Percentiles rank a stretch among this genome's conserved stretches.
Conservation (phyloP, 108 stramenopile genomes). For the Skeletonema marinoi region DNA sequence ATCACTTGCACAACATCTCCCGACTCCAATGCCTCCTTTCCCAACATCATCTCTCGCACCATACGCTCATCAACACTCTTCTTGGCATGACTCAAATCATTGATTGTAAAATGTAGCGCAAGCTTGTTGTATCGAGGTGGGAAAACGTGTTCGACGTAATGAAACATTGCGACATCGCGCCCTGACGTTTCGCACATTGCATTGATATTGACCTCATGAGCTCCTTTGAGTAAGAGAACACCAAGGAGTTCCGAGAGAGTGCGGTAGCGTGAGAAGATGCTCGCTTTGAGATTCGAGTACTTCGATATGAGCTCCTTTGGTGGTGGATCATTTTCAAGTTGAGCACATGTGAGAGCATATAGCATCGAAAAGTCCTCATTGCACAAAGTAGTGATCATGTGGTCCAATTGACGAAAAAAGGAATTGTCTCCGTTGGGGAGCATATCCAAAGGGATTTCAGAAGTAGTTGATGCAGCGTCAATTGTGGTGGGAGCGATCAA, state of each 20-base stretch:
- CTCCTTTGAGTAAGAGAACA: slow-evolving; percentile 62
- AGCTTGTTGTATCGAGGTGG: slow-evolving; percentile 75
- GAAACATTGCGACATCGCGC: slow-evolving; percentile 86
- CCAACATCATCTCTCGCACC: slow-evolving; percentile 72
- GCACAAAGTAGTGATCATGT: slow-evolving; percentile 82
- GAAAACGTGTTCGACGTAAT: slow-evolving; percentile 86
- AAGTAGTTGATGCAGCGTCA: background rate
- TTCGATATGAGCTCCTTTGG: slow-evolving; percentile 52
- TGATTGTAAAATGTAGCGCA: slow-evolving; percentile 80
- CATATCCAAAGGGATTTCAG: background rate
- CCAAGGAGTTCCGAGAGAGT: slow-evolving; percentile 84
- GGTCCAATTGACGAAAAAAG: slow-evolving; percentile 91
- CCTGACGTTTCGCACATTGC: slow-evolving; percentile 86
- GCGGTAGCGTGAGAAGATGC: slow-evolving; percentile 85
- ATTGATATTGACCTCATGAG: slow-evolving; percentile 62
- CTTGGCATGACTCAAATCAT: slow-evolving; percentile 76
- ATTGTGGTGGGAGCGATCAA: slow-evolving; percentile 47
- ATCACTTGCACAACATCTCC: slow-evolving; percentile 62
- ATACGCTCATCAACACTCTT: slow-evolving; percentile 79
- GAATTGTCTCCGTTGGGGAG: slow-evolving; percentile 65
- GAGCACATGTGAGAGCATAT: slow-evolving; percentile 61
- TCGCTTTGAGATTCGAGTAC: slow-evolving; percentile 81
- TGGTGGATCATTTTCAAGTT: slow-evolving; percentile 41
- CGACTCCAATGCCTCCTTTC: slow-evolving; percentile 49
- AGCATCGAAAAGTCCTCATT: slow-evolving; percentile 77